phyloP scores from a whole-genome alignment of 2,329 filamentous ascomycete species.

The Fusarium sp. region DNA sequence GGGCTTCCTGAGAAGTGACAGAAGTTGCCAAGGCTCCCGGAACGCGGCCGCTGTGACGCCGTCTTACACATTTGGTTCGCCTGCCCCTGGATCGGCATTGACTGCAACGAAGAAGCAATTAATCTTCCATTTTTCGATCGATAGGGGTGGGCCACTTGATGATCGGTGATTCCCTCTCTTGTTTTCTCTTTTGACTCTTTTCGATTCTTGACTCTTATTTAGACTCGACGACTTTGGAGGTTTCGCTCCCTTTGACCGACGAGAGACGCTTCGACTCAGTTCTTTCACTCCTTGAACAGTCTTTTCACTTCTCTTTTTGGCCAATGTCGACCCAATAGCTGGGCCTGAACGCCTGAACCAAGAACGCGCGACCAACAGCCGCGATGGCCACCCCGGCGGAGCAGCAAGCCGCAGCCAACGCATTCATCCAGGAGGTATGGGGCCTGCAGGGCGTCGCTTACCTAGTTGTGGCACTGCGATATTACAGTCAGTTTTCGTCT shows the following conservation, averaged over 20 bases:
- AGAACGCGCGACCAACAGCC: background rate
- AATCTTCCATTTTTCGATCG: background rate
- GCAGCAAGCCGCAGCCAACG: constrained; percentile 16
- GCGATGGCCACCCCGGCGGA: constrained; percentile 17
- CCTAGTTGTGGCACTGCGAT: constrained; percentile 13
- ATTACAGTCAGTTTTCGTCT: constrained; percentile 18
- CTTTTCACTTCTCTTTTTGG: background rate
- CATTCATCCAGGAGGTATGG: constrained; percentile 21
- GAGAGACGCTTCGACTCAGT: background rate
- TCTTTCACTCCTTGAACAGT: background rate
- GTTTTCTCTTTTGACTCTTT: background rate
- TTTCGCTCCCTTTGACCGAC: background rate
- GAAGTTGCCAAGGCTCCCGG: constrained; percentile 4
- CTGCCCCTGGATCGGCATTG: constrained; percentile 12
- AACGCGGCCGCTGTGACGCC: background rate
- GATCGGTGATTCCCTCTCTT: background rate
- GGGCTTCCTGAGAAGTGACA: background rate
- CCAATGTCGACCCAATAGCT: background rate
- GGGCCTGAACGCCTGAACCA: background rate
- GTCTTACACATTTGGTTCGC: constrained; percentile 8
- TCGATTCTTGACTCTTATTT: background rate
- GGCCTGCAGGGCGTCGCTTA: constrained; percentile 19
- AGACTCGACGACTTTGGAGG: background rate
- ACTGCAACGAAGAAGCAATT: background rate
- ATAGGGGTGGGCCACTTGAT: background rate